These are phyloP conservation scores for Arthroderma sp. DNA, from an alignment of 2,329 filamentous ascomycete species.

Conservation along the genomic window DNA sequence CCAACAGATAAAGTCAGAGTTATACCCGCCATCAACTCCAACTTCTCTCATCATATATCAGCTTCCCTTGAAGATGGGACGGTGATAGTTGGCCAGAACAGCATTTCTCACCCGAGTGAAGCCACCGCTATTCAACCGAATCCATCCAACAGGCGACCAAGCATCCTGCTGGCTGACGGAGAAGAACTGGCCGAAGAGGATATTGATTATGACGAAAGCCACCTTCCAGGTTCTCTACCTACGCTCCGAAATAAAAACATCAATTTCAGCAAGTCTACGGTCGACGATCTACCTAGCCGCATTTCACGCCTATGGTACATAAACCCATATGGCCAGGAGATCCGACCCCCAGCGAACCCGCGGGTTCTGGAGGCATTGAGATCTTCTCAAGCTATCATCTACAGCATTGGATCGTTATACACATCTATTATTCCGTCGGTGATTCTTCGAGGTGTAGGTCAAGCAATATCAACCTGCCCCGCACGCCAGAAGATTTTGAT, in stretches of 20 bases:
- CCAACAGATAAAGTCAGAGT: conserved; percentile 58
- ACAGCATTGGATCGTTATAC: conserved; percentile 88
- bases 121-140: conserved; percentile 39
- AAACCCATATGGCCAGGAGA: conserved; percentile 96
- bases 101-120: conserved; percentile 71
- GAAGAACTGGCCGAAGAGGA: conserved; percentile 19
- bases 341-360: conserved; percentile 69
- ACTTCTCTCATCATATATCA: conserved; percentile 89
- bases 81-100: conserved; percentile 79
- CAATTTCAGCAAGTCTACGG: conserved; percentile 63
- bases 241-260: conserved; percentile 71
- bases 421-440: conserved; percentile 77
- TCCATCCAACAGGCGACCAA: conserved; percentile 20
- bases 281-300: conserved; percentile 64
- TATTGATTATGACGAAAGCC: conserved; percentile 29
- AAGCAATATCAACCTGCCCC: conserved; percentile 42
- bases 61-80: conserved; percentile 65
- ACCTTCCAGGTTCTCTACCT: conserved; percentile 54
- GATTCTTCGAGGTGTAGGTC: conserved; percentile 62
- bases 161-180: conserved; percentile 21
- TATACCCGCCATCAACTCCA: conserved; percentile 83
- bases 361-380: conserved; percentile 59
- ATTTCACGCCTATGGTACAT: conserved; percentile 91
- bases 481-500: conserved; percentile 63
- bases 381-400: conserved; percentile 57